These are phyloP conservation scores for Aspergillus kassunensis DNA, from an alignment of 495 filamentous ascomycete species.

Conservation along the genomic window DNA sequence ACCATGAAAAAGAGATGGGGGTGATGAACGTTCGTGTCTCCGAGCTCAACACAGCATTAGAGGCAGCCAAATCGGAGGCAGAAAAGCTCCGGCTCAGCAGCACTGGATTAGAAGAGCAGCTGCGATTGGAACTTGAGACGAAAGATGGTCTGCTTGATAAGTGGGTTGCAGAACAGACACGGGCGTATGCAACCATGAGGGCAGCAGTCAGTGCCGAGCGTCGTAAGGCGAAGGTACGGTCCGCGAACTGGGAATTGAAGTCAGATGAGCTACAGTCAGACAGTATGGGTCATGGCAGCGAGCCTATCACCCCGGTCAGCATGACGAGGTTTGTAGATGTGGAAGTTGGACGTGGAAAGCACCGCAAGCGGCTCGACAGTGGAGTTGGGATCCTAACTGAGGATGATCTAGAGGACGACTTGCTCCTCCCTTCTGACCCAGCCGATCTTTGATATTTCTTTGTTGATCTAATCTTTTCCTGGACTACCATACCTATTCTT, in stretches of 20 bases:
- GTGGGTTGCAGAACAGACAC: constrained; percentile 36
- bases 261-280: constrained; percentile 51
- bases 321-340: constrained; percentile 44
- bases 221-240: constrained; percentile 36
- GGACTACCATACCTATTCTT: too few relatives aligned
- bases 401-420: constrained; percentile 41
- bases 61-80: constrained; percentile 27
- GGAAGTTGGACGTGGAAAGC: constrained; percentile 43
- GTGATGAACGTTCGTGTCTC: constrained; percentile 38
- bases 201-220: constrained; percentile 34
- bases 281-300: constrained; percentile 37
- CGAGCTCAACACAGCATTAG: constrained; percentile 36
- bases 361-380: constrained; percentile 52
- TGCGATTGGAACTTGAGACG: constrained; percentile 33
- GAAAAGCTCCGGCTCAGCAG: constrained; percentile 32
- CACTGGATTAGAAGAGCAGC: constrained; percentile 31
- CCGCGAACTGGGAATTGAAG: constrained; percentile 40
- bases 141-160: constrained; percentile 35
- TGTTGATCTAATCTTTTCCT: background rate
- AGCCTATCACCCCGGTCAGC: constrained; percentile 46
- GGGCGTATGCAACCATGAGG: constrained; percentile 38
- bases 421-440: constrained; percentile 20
- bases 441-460: constrained; percentile 20
- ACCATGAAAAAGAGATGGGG: constrained; percentile 42
- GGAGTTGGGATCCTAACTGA: constrained; percentile 61